These are phyloP conservation scores for Coprinellus micaceus DNA, from an alignment of 768 basidiomycete species.

Conservation along the genomic window DNA sequence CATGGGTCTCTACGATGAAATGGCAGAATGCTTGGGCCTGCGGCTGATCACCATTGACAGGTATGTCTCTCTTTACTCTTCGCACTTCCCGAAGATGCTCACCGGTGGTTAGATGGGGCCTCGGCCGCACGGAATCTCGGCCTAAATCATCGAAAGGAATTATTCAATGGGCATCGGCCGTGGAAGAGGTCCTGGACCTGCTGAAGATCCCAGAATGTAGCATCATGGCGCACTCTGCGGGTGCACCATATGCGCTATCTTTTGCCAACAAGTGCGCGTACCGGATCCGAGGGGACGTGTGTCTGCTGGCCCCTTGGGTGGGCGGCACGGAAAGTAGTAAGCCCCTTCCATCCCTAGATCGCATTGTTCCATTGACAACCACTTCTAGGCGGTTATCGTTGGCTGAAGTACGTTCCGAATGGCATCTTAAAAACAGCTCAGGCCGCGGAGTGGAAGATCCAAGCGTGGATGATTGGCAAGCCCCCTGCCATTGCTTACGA, in stretches of 20 bases:
- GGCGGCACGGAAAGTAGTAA: constrained; percentile 84
- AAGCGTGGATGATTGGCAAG: constrained; percentile 97
- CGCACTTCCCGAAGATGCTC: constrained; percentile 12
- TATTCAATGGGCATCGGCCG: constrained; percentile 85
- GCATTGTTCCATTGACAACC: constrained; percentile 8
- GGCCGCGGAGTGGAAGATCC: constrained; percentile 95
- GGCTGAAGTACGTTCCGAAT: constrained; percentile 95
- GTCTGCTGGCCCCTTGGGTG: constrained; percentile 94
- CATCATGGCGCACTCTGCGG: constrained; percentile 93
- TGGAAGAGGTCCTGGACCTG: constrained; percentile 85
- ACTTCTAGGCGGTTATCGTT: constrained; percentile 76
- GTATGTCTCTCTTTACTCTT: constrained; percentile 33
- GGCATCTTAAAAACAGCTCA: constrained; percentile 92
- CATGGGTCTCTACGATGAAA: constrained; percentile 94
- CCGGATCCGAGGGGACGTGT: constrained; percentile 79
- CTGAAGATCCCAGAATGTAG: constrained; percentile 77
- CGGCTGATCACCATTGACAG: constrained; percentile 93
- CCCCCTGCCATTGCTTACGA: constrained; percentile 81
- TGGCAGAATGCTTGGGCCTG: constrained; percentile 83
- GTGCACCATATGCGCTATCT: constrained; percentile 90
- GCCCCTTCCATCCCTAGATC: constrained; percentile 25
- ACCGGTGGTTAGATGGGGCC: constrained; percentile 67
- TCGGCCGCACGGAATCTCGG: constrained; percentile 79
- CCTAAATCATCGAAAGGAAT: constrained; percentile 73
- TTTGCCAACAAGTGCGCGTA: constrained; percentile 73